Evolutionary conservation across 108 stramenopile species (phyloP).

Genomic region (Parietichytrium sp.): DNA sequence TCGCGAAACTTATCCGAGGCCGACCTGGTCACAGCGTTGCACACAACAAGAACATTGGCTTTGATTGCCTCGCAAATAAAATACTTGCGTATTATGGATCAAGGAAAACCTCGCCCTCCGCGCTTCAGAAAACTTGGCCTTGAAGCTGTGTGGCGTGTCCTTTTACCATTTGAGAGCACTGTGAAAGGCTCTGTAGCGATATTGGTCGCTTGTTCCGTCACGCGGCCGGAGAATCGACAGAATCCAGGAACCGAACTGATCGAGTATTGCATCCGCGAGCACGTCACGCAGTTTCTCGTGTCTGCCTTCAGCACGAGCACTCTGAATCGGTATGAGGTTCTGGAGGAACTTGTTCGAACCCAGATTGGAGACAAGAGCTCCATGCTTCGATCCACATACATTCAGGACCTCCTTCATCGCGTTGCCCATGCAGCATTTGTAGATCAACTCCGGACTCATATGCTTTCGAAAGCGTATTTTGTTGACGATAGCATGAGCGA

Average conservation of each 20-base stretch:
- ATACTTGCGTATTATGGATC: background rate
- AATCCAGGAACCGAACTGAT: background rate
- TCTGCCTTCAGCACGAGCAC: background rate
- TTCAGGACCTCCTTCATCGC: background rate
- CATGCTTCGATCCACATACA: background rate
- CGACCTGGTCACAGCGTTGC: background rate
- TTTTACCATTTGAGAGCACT: background rate
- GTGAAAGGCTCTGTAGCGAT: background rate
- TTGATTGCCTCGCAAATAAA: background rate
- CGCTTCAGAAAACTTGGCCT: background rate
- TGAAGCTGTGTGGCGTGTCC: background rate
- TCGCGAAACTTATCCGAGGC: background rate
- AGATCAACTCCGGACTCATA: background rate
- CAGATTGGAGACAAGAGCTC: background rate
- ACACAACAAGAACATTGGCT: conserved; percentile 6
- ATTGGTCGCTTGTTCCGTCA: background rate
- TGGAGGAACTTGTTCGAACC: conserved; percentile 14
- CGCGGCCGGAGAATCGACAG: background rate
- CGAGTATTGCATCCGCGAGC: background rate
- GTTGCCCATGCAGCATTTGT: background rate
- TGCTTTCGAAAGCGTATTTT: background rate
- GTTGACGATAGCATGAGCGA: too few relatives aligned
- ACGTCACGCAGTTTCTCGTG: conserved; percentile 12
- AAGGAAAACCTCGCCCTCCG: too few relatives aligned
- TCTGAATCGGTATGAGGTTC: background rate